These are phyloP conservation scores for Climacium dendroides DNA, from an alignment of 225 moss, liverwort and hornwort species.

Conservation along the genomic window DNA sequence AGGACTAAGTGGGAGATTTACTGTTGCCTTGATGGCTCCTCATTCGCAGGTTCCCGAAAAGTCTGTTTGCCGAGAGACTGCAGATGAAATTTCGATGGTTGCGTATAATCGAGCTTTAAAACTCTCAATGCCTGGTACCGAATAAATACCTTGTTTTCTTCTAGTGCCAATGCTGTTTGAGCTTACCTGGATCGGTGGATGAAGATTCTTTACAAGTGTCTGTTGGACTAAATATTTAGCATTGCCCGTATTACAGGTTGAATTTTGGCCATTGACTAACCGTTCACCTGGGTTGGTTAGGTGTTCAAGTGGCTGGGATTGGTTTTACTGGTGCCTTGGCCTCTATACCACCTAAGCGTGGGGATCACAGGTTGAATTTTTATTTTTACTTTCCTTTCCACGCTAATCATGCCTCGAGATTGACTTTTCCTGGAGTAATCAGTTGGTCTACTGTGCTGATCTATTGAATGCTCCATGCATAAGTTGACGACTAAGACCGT, in stretches of 20 bases:
- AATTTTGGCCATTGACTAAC: background rate
- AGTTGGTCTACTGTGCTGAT: background rate
- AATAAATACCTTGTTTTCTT: background rate
- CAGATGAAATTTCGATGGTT: conserved; percentile 58
- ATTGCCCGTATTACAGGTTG: background rate
- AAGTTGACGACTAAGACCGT: background rate
- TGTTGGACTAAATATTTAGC: background rate
- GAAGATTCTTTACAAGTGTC: background rate
- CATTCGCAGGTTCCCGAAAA: conserved; percentile 40
- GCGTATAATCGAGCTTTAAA: conserved; percentile 73
- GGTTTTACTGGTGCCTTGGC: conserved; percentile 73
- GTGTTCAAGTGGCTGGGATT: conserved; percentile 68
- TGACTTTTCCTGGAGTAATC: background rate
- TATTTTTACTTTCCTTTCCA: background rate
- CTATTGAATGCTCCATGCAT: background rate
- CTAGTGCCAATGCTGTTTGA: background rate
- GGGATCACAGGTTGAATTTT: conserved; percentile 62
- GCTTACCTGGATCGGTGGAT: background rate
- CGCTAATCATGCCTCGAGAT: background rate
- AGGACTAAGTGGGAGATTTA: background rate
- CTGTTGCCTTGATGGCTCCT: background rate
- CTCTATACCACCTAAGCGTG: conserved; percentile 64
- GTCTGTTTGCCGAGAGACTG: conserved; percentile 52
- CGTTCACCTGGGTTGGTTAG: conserved; percentile 2
- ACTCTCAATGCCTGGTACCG: conserved; percentile 57